phyloP scores from a whole-genome alignment of 1,139 yeast species.

The Suhomyces taliae region DNA sequence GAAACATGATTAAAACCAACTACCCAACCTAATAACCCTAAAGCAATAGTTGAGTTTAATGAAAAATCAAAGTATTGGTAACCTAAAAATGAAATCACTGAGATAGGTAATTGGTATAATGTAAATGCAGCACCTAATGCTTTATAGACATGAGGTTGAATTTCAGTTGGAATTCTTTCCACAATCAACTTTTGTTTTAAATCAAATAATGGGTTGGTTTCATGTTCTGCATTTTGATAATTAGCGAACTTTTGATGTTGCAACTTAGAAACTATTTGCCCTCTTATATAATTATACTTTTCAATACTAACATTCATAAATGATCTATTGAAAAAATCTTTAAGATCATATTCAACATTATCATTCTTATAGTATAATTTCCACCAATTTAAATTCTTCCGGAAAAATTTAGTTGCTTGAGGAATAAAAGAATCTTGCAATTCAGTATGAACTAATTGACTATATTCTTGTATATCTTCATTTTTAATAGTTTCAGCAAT shows the following conservation, averaged over 20 bases:
- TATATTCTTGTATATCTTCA: conserved; percentile 30
- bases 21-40: conserved; percentile 42
- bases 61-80: conserved; percentile 39
- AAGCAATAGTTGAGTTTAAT: conserved; percentile 34
- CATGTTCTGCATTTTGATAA: conserved; percentile 2
- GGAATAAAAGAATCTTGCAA: conserved; percentile 40
- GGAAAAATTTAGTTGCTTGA: conserved; percentile 30
- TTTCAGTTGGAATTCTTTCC: conserved; percentile 28
- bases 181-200: conserved; percentile 34
- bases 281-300: conserved; percentile 37
- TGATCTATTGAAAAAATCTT: conserved; percentile 35
- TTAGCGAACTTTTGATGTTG: conserved; percentile 22
- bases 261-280: conserved; percentile 28
- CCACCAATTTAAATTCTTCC: conserved; percentile 42
- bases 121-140: conserved; percentile 32
- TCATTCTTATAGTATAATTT: conserved; percentile 45
- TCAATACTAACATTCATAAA: conserved; percentile 46
- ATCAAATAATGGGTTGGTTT: conserved; percentile 32
- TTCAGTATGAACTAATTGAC: conserved; percentile 38
- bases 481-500: conserved; percentile 13
- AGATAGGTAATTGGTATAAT: conserved; percentile 42
- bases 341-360: conserved; percentile 46
- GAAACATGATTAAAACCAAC: conserved; percentile 47
- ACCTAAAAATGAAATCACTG: conserved; percentile 31
- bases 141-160: conserved; percentile 42